Evolutionary conservation across 169 alveolate genomes (phyloP).

Genomic region (Gregarina niphandrodes): DNA sequence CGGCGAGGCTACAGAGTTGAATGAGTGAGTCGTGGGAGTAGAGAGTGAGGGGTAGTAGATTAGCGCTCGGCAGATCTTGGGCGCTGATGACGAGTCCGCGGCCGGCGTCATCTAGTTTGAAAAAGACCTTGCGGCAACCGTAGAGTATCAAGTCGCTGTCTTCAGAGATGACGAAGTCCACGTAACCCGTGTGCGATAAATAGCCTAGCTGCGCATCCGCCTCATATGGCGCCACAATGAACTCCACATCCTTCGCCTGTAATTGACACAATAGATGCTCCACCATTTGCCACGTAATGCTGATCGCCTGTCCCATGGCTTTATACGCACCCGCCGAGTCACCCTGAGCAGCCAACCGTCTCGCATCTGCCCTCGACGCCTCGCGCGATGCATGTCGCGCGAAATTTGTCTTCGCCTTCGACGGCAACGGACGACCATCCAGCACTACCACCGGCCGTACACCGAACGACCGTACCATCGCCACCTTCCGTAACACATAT

Average conservation of each 20-base stretch:
- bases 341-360: no score
- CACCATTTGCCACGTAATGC: neutral
- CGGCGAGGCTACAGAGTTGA: constrained; percentile 1
- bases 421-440: neutral
- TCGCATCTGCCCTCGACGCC: no score
- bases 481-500: neutral
- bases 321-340: no score
- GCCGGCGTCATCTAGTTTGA: constrained; percentile 29
- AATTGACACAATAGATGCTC: neutral
- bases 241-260: constrained; percentile 15
- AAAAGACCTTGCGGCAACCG: constrained; percentile 41
- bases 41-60: neutral
- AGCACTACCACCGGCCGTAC: neutral
- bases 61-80: neutral
- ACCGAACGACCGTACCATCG: neutral
- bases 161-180: constrained; percentile 44
- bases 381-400: no score
- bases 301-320: neutral
- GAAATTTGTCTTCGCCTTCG: no score
- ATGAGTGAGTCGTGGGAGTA: neutral
- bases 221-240: constrained; percentile 55
- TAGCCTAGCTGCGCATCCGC: constrained; percentile 62
- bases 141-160: constrained; percentile 55
- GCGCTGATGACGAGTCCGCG: neutral
- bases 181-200: constrained; percentile 28